Conservation (phyloP, 345 rosid species). For the Lumnitzera littorea region DNA sequence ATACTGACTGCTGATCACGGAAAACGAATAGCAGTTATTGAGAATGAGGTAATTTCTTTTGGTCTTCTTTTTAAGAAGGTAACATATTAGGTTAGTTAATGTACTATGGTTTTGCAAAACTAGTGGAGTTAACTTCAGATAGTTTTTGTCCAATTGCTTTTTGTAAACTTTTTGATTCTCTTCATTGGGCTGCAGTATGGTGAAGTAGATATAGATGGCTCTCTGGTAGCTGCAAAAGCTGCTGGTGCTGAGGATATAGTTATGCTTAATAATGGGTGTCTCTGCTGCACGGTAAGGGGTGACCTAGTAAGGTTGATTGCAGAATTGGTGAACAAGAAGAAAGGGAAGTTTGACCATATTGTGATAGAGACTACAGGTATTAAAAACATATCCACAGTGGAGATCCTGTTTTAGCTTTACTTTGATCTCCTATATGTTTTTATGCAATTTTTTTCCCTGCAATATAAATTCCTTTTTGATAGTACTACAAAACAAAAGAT, state of each 20-base stretch:
- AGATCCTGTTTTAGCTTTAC: not conserved
- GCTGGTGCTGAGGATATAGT: constrained; percentile 83
- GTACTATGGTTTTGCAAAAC: too few species aligned
- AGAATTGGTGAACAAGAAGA: constrained; percentile 69
- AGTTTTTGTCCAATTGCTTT: not conserved
- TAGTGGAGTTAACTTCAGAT: too few species aligned
- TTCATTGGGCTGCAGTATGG: constrained; percentile 52
- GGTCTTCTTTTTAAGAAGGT: too few species aligned
- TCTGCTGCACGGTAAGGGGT: constrained; percentile 96
- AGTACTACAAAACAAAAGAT: too few species aligned
- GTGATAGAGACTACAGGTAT: constrained; percentile 91
- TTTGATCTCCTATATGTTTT: not conserved
- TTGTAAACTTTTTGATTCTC: not conserved
- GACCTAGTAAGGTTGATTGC: constrained; percentile 96
- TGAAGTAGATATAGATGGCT: constrained; percentile 92
- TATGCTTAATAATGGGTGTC: constrained; percentile 95
- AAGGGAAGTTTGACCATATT: constrained; percentile 85
- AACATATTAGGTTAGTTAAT: too few species aligned
- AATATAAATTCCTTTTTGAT: too few species aligned
- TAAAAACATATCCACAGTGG: constrained; percentile 1
- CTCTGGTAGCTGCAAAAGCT: constrained; percentile 86
- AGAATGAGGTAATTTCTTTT: constrained; percentile 59
- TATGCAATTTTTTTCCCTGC: not conserved
- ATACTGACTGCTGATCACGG: constrained; percentile 95
- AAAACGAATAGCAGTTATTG: constrained; percentile 91